Conservation (phyloP, 257 asterid genomes). For the Voacanga thouarsii region DNA sequence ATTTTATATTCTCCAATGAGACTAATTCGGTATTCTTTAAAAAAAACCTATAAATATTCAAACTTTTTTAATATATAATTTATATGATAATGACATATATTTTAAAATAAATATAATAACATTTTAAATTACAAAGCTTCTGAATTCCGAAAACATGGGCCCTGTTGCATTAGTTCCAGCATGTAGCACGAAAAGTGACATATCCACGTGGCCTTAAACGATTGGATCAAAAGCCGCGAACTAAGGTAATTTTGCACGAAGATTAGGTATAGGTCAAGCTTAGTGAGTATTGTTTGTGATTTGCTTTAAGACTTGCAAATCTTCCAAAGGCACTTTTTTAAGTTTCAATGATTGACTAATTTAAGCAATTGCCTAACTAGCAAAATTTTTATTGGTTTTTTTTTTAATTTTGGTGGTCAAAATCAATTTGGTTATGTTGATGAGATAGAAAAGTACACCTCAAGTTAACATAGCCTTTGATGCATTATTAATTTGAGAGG, state of each 20-base stretch:
- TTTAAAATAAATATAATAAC: too few relatives aligned
- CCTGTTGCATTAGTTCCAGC: slow-evolving; percentile 61
- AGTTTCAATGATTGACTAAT: slow-evolving; percentile 4
- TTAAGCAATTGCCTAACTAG: slow-evolving; percentile 1
- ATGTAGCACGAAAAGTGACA: slow-evolving; percentile 44
- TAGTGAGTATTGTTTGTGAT: slow-evolving; percentile 25
- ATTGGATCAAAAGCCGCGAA: slow-evolving; percentile 29
- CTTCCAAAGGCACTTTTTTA: slow-evolving; percentile 9
- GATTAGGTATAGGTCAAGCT: slow-evolving; percentile 47
- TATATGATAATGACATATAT: too few relatives aligned
- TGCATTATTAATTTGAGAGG: neutral
- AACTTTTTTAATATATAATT: too few relatives aligned
- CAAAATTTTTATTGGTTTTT: neutral
- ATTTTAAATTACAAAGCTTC: too few relatives aligned
- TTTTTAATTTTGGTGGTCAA: neutral
- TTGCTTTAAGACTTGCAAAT: slow-evolving; percentile 34
- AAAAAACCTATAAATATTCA: too few relatives aligned
- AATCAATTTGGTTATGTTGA: neutral
- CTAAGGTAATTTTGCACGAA: slow-evolving; percentile 6
- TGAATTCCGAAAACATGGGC: slow-evolving; percentile 14
- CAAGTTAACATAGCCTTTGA: neutral
- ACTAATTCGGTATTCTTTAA: too few relatives aligned
- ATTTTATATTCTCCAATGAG: too few relatives aligned
- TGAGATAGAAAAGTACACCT: neutral
- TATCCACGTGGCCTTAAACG: slow-evolving; percentile 14